Conservation (phyloP, 306 rosid genomes). For the Benincasa hispida region DNA sequence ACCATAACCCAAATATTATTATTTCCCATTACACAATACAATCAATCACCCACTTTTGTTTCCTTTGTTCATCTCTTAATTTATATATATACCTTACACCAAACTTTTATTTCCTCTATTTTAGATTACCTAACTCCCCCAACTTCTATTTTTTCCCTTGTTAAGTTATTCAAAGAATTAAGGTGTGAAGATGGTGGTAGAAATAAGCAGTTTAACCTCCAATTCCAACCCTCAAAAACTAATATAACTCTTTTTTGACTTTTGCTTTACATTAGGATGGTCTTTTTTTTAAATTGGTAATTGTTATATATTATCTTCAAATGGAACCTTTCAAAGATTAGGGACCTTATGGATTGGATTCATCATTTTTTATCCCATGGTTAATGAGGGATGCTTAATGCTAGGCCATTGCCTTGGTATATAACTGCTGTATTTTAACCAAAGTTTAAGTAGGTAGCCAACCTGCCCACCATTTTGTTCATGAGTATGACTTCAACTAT, state of each 20-base stretch:
- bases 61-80: background rate
- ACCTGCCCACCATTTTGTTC: no score
- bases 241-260: background rate
- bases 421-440: no score
- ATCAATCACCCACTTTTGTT: background rate
- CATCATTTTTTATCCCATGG: no score
- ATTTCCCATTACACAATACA: constrained; percentile 30
- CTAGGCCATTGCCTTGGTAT: no score
- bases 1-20: constrained; percentile 10
- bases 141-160: background rate
- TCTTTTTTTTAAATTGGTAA: background rate
- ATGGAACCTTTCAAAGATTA: no score
- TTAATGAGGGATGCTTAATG: no score
- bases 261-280: background rate
- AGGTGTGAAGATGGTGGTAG: background rate
- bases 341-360: no score
- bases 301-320: no score
- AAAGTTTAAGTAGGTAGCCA: no score
- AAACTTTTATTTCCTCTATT: background rate
- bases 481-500: no score
- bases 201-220: background rate
- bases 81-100: background rate
- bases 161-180: background rate
- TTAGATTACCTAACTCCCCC: constrained; percentile 4
- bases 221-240: background rate